These are phyloP conservation scores for Coriolopsis trogii DNA, from an alignment of 1,284 basidiomycete genomes.

Conservation along the genomic window DNA sequence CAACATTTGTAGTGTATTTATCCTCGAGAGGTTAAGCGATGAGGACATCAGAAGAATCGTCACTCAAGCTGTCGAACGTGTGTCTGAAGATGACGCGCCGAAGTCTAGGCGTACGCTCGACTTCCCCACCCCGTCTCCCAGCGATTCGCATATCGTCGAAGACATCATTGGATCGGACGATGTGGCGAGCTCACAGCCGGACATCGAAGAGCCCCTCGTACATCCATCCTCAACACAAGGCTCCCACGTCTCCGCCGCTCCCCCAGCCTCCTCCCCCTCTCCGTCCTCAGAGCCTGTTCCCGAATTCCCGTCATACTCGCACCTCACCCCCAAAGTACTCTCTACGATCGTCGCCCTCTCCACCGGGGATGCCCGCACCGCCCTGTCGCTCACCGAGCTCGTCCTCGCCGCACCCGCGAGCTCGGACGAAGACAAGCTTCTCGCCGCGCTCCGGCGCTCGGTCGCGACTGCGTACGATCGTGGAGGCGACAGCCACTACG, in stretches of 20 bases:
- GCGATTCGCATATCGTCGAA: conserved; percentile 4
- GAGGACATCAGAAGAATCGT: conserved; percentile 59
- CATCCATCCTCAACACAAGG: conserved; percentile 22
- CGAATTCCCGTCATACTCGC: conserved; percentile 43
- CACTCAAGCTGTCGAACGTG: conserved; percentile 49
- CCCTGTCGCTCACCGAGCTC: conserved; percentile 68
- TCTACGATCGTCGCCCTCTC: conserved; percentile 59
- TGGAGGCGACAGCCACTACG: conserved; percentile 78
- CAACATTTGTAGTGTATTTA: conserved; percentile 54
- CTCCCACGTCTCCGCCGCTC: conserved; percentile 13
- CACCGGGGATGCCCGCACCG: conserved; percentile 72
- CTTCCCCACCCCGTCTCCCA: conserved; percentile 1
- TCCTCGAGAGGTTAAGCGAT: conserved; percentile 62
- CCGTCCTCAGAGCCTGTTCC: conserved; percentile 10
- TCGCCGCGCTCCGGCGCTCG: conserved; percentile 53
- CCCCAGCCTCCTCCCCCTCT: conserved; percentile 10
- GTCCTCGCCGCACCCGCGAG: conserved; percentile 47
- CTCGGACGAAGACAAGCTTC: conserved; percentile 46
- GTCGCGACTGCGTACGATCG: conserved; percentile 73
- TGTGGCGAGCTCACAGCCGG: conserved; percentile 25
- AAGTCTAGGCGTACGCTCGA: background rate
- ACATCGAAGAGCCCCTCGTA: conserved; percentile 19
- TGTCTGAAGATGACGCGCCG: conserved; percentile 29
- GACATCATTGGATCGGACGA: conserved; percentile 11
- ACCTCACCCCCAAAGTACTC: conserved; percentile 51